Evolutionary conservation across 1,284 basidiomycete species (phyloP).

Genomic region (Schizophyllum commune): DNA sequence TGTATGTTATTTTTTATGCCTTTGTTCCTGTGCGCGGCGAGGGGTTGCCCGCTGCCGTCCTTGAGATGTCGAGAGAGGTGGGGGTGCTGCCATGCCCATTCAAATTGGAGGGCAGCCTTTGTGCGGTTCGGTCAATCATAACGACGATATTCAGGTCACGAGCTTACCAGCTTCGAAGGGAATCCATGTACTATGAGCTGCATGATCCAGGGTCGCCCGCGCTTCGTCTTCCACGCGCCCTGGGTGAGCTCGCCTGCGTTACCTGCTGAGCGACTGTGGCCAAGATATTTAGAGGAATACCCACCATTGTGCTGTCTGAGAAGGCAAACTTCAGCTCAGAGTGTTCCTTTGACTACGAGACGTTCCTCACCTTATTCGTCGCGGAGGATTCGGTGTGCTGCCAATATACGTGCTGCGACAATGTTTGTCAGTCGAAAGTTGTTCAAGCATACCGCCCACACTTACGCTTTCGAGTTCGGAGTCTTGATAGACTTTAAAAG

Average conservation of each 20-base stretch:
- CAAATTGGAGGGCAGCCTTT: slow-evolving; percentile 76
- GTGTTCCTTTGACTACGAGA: slow-evolving; percentile 3
- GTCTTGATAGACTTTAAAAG: slow-evolving; percentile 65
- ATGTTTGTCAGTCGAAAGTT: slow-evolving; percentile 2
- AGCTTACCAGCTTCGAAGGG: slow-evolving; percentile 61
- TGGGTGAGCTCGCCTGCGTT: slow-evolving; percentile 53
- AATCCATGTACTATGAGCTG: slow-evolving; percentile 87
- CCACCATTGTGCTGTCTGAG: slow-evolving; percentile 81
- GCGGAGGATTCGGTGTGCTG: slow-evolving; percentile 75
- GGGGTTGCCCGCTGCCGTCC: slow-evolving; percentile 28
- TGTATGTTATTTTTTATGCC: slow-evolving; percentile 36
- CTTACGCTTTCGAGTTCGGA: slow-evolving; percentile 48
- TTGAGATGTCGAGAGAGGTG: slow-evolving; percentile 51
- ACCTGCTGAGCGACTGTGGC: background rate
- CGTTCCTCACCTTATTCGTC: slow-evolving; percentile 47
- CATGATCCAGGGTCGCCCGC: slow-evolving; percentile 81
- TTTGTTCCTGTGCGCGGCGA: slow-evolving; percentile 28
- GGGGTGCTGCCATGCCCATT: slow-evolving; percentile 90
- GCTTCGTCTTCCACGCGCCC: slow-evolving; percentile 70
- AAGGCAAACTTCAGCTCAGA: slow-evolving; percentile 1
- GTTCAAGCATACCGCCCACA: slow-evolving; percentile 16
- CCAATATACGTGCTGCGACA: slow-evolving; percentile 64
- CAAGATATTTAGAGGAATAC: slow-evolving; percentile 31
- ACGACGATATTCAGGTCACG: no score
- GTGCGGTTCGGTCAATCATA: background rate